Conservation (phyloP, 805 yeast species). For the Candida boidinii region DNA sequence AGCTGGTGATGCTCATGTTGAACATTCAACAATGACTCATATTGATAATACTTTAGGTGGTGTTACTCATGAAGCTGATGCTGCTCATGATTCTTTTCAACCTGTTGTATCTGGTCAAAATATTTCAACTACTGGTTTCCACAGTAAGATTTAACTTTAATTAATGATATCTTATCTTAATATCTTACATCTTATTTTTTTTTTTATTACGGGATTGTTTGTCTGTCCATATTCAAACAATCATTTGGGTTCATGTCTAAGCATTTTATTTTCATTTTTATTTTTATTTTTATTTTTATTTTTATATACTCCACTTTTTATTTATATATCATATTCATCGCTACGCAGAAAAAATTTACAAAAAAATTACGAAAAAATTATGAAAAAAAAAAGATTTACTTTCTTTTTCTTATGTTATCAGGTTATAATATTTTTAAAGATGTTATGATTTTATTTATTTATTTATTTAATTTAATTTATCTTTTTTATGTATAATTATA, state of each 20-base stretch:
- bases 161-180: not conserved
- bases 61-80: slow-evolving; percentile 6
- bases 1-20: slow-evolving; percentile 20
- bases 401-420: too few species aligned
- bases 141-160: slow-evolving; percentile 9
- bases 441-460: too few species aligned
- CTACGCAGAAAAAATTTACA: too few species aligned
- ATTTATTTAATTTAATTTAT: too few species aligned
- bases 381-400: too few species aligned
- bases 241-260: not conserved
- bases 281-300: not conserved
- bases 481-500: too few species aligned
- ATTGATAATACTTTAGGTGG: slow-evolving; percentile 16
- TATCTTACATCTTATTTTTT: not conserved
- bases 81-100: slow-evolving; percentile 18
- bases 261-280: not conserved
- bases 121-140: slow-evolving; percentile 18
- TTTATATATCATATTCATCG: not conserved
- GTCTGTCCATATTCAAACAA: not conserved
- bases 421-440: too few species aligned
- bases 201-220: not conserved
- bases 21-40: slow-evolving; percentile 19
- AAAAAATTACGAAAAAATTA: too few species aligned
- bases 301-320: not conserved
- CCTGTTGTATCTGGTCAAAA: slow-evolving; percentile 22